Conservation (phyloP, 2,329 filamentous ascomycete genomes). For the Moelleriella libera region DNA sequence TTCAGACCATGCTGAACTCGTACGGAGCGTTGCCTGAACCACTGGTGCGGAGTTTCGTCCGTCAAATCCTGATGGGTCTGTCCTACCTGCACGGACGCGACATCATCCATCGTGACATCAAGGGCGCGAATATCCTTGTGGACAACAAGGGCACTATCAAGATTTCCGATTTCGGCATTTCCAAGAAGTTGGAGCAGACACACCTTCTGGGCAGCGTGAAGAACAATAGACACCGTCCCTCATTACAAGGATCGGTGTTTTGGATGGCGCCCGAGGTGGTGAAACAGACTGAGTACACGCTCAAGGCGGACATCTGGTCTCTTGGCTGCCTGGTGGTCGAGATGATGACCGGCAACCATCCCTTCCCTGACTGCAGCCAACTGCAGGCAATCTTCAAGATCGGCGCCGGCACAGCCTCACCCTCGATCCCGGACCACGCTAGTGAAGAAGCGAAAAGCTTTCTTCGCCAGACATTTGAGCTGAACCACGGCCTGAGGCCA, state of each 20-base stretch:
- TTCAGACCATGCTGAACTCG: conserved; percentile 96
- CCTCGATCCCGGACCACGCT: conserved; percentile 75
- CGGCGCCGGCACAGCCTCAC: conserved; percentile 72
- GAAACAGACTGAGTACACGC: conserved; percentile 92
- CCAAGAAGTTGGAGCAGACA: conserved; percentile 88
- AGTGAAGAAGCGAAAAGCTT: conserved; percentile 76
- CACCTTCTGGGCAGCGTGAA: conserved; percentile 61
- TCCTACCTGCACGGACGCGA: conserved; percentile 88
- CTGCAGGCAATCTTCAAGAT: conserved; percentile 99
- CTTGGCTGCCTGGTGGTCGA: conserved; percentile 93
- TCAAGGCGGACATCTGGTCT: conserved; percentile 98
- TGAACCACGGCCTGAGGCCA: conserved; percentile 84
- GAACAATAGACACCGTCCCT: conserved; percentile 57
- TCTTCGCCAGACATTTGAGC: conserved; percentile 80
- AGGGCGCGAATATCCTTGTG: conserved; percentile 95
- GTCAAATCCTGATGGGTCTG: conserved; percentile 84
- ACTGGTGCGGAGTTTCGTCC: conserved; percentile 88
- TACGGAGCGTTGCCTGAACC: conserved; percentile 92
- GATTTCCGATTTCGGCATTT: conserved; percentile 98
- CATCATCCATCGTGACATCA: conserved; percentile 98
- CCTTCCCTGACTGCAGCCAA: conserved; percentile 93
- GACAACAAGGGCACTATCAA: conserved; percentile 99
- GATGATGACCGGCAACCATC: conserved; percentile 96
- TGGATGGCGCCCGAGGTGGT: conserved; percentile 99
- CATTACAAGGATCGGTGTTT: conserved; percentile 92